These are phyloP conservation scores for Cicer judaicum DNA, from an alignment of 306 rosid species.

Conservation along the genomic window DNA sequence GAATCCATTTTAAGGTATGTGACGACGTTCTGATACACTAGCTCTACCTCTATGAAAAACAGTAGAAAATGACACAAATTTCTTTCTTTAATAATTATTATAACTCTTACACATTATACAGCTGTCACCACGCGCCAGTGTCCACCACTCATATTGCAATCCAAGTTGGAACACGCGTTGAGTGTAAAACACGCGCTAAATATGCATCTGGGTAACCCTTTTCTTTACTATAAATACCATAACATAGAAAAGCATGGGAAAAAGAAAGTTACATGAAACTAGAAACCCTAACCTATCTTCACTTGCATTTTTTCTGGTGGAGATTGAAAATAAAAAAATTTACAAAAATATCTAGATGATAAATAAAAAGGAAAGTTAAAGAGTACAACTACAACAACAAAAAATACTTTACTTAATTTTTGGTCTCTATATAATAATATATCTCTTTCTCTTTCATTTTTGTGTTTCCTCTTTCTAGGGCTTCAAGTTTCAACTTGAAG, in stretches of 20 bases:
- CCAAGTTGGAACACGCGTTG: neutral
- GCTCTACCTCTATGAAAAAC: conserved; percentile 37
- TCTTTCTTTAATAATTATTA: conserved; percentile 17
- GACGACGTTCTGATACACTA: conserved; percentile 57
- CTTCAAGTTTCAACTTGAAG: conserved; percentile 61
- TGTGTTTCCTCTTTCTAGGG: conserved; percentile 56
- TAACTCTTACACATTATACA: conserved; percentile 18
- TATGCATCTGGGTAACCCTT: neutral
- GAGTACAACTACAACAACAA: conserved; percentile 42
- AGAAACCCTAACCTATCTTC: conserved; percentile 64
- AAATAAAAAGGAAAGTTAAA: conserved; percentile 49
- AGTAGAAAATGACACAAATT: conserved; percentile 47
- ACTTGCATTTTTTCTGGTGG: conserved; percentile 49
- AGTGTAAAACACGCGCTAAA: neutral
- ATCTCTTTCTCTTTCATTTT: neutral
- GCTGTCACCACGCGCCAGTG: conserved; percentile 50
- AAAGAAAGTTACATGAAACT: conserved; percentile 58
- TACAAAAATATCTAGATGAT: conserved; percentile 44
- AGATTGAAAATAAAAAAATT: conserved; percentile 45
- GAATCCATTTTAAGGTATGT: conserved; percentile 54
- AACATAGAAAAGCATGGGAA: conserved; percentile 45
- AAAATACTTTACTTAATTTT: conserved; percentile 35
- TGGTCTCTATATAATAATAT: conserved; percentile 41
- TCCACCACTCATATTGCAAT: neutral
- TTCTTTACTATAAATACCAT: conserved; percentile 27